Evolutionary conservation across 768 basidiomycete species (phyloP).

Genomic region (Lentinula aciculospora): DNA sequence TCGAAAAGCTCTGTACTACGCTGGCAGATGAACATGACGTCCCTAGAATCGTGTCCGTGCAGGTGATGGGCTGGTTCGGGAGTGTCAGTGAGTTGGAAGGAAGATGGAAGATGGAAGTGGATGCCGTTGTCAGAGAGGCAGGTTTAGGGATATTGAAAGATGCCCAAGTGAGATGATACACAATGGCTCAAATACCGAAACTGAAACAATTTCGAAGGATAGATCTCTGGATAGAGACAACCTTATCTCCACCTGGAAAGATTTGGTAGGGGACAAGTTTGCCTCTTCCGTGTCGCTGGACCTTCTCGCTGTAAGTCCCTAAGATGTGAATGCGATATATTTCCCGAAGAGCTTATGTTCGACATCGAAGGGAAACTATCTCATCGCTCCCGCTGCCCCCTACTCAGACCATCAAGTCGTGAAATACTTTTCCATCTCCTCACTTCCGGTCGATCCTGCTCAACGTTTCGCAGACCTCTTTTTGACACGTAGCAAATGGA

Average conservation of each 20-base stretch:
- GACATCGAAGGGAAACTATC: constrained; percentile 67
- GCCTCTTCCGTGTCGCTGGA: constrained; percentile 51
- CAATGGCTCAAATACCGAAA: neutral
- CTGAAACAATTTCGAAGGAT: constrained; percentile 32
- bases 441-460: constrained; percentile 71
- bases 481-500: constrained; percentile 72
- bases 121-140: constrained; percentile 61
- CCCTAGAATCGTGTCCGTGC: constrained; percentile 48
- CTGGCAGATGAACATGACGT: constrained; percentile 75
- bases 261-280: constrained; percentile 75
- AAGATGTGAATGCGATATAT: neutral
- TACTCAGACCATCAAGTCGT: constrained; percentile 31
- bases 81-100: constrained; percentile 33
- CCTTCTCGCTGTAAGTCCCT: constrained; percentile 58
- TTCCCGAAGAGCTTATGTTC: neutral
- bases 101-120: constrained; percentile 63
- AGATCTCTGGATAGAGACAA: constrained; percentile 49
- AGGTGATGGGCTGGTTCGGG: constrained; percentile 85
- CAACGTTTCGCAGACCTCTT: constrained; percentile 88
- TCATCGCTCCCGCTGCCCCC: constrained; percentile 36
- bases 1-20: constrained; percentile 52
- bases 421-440: constrained; percentile 70
- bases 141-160: constrained; percentile 70
- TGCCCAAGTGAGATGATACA: constrained; percentile 38
- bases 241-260: constrained; percentile 67